Evolutionary conservation across 1,284 basidiomycete genomes (phyloP).

Genomic region (Tilletia indica): DNA sequence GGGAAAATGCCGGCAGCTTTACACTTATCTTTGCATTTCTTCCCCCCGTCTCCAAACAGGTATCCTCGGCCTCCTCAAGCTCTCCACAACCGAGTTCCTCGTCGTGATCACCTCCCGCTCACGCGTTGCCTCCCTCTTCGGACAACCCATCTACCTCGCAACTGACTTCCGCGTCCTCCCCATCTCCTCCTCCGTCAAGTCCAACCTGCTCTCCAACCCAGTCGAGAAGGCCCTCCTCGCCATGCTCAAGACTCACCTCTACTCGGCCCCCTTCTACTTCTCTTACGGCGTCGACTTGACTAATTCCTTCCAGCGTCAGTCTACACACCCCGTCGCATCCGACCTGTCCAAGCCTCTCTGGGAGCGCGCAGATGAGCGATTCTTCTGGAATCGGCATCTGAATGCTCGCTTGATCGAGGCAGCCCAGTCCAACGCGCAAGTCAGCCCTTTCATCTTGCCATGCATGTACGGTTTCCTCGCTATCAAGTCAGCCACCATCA

Average conservation of each 20-base stretch:
- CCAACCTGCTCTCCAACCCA: constrained; percentile 68
- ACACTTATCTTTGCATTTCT: not conserved
- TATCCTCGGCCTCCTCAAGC: constrained; percentile 48
- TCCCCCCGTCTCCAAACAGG: constrained; percentile 30
- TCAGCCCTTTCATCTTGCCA: constrained; percentile 80
- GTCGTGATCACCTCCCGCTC: constrained; percentile 83
- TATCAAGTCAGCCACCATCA: constrained; percentile 73
- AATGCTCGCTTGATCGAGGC: constrained; percentile 39
- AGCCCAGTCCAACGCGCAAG: constrained; percentile 58
- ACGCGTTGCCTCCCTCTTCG: constrained; percentile 74
- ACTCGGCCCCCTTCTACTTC: constrained; percentile 78
- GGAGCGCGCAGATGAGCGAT: constrained; percentile 83
- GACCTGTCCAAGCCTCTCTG: constrained; percentile 63
- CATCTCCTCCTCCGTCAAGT: constrained; percentile 67
- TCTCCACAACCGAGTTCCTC: constrained; percentile 69
- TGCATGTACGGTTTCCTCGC: constrained; percentile 67
- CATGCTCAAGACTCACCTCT: constrained; percentile 81
- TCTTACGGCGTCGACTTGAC: constrained; percentile 91
- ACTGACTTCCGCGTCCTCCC: constrained; percentile 90
- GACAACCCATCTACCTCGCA: constrained; percentile 81
- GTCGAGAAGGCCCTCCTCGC: constrained; percentile 83
- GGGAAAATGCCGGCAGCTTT: too few relatives aligned
- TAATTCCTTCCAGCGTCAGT: constrained; percentile 78
- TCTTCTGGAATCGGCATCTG: constrained; percentile 92
- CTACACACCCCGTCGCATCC: constrained; percentile 54